These are phyloP conservation scores for Lactifluus volemus DNA, from an alignment of 768 basidiomycete species.

Conservation along the genomic window DNA sequence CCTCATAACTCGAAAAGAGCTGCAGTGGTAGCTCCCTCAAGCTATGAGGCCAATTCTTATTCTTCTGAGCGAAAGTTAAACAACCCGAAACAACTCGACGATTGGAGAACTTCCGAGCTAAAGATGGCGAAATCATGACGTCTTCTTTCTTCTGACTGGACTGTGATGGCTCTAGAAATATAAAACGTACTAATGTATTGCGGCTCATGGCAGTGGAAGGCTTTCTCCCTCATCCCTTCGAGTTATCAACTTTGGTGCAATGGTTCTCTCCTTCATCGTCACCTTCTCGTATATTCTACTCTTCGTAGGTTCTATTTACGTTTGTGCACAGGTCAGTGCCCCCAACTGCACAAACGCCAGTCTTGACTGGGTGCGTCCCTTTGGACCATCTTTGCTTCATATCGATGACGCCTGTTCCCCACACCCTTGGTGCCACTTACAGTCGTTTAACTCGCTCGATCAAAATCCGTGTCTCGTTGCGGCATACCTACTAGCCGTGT, in stretches of 20 bases:
- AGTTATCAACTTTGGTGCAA: background rate
- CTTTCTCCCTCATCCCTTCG: no score
- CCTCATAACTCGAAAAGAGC: no score
- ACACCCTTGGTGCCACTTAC: no score
- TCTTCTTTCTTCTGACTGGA: background rate
- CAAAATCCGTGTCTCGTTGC: slow-evolving; percentile 6
- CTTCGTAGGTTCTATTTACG: background rate
- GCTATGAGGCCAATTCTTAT: no score
- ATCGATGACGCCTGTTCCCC: background rate
- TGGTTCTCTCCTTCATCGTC: background rate
- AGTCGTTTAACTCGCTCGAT: slow-evolving; percentile 12
- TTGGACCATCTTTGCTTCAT: background rate
- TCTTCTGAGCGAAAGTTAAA: no score
- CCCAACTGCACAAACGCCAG: background rate
- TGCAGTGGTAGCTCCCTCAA: no score
- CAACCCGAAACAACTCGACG: no score
- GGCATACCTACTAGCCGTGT: background rate
- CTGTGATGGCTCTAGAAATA: background rate
- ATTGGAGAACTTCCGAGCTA: no score
- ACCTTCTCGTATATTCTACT: background rate
- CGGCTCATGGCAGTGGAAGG: background rate
- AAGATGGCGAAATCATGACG: no score
- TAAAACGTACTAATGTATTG: background rate
- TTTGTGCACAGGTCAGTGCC: background rate
- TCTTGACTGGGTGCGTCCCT: slow-evolving; percentile 11